A percentile compares a stretch with the other conserved stretches of the same genome.
These are phyloP conservation scores for Yarrowia sp. DNA, from an alignment of 805 yeast genomes.

Conservation along the genomic window DNA sequence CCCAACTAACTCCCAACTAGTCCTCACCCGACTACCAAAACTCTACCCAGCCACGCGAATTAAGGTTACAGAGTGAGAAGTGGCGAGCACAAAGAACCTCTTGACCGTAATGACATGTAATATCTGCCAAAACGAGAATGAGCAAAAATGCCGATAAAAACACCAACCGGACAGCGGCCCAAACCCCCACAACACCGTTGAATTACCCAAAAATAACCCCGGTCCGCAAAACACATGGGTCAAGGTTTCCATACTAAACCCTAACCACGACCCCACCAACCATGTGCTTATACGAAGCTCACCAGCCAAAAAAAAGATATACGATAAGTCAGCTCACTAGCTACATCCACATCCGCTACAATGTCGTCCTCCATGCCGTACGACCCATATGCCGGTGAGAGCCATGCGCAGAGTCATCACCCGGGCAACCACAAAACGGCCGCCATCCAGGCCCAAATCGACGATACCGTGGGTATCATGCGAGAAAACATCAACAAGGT, in stretches of 20 bases:
- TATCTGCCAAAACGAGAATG: no score
- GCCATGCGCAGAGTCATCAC: slow-evolving; percentile 8
- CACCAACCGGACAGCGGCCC: no score
- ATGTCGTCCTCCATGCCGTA: slow-evolving; percentile 85
- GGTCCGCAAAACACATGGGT: background rate
- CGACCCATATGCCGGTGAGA: slow-evolving; percentile 80
- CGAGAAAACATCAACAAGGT: slow-evolving; percentile 95
- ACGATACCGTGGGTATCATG: slow-evolving; percentile 97
- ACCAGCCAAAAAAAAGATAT: background rate
- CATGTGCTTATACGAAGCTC: background rate
- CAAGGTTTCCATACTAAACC: background rate
- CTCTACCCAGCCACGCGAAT: background rate
- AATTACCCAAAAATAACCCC: background rate
- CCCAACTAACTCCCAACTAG: background rate
- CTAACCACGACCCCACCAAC: slow-evolving; percentile 18
- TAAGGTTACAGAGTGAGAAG: no score
- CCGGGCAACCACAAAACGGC: slow-evolving; percentile 61
- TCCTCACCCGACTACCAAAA: background rate
- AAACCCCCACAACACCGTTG: no score
- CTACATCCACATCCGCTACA: slow-evolving; percentile 15
- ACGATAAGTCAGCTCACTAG: background rate
- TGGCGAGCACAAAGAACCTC: no score
- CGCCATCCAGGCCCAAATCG: slow-evolving; percentile 88
- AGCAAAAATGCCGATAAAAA: no score
- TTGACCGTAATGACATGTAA: no score